These are phyloP conservation scores for Penicillium robsamsonii DNA, from an alignment of 495 filamentous ascomycete genomes.

Conservation along the genomic window DNA sequence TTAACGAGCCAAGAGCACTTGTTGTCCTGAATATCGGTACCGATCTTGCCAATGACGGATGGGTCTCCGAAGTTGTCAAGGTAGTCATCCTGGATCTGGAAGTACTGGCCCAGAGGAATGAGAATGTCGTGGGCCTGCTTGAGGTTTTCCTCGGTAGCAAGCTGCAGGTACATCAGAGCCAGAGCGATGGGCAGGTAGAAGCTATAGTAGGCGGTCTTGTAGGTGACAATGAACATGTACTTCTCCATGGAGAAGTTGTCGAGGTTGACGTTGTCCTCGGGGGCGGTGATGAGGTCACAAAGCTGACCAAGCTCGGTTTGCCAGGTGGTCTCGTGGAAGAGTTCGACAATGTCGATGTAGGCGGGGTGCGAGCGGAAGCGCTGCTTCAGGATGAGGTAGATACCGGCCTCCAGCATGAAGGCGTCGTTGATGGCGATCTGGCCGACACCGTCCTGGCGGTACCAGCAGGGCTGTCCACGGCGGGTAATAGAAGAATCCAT, in stretches of 20 bases:
- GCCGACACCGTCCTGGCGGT: slow-evolving; percentile 78
- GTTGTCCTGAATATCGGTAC: slow-evolving; percentile 98
- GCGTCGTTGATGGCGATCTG: slow-evolving; percentile 97
- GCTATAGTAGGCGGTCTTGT: slow-evolving; percentile 98
- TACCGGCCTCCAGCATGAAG: slow-evolving; percentile 89
- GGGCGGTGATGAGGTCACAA: slow-evolving; percentile 92
- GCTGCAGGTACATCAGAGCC: slow-evolving; percentile 74
- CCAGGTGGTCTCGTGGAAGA: slow-evolving; percentile 91
- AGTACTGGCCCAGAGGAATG: slow-evolving; percentile 98
- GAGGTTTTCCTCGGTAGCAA: slow-evolving; percentile 81
- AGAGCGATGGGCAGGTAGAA: slow-evolving; percentile 98
- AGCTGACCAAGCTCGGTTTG: slow-evolving; percentile 93
- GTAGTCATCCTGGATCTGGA: slow-evolving; percentile 98
- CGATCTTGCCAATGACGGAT: slow-evolving; percentile 95
- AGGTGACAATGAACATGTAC: slow-evolving; percentile 97
- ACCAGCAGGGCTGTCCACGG: slow-evolving; percentile 94
- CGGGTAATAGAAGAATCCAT: slow-evolving; percentile 96
- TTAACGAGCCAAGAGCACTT: slow-evolving; percentile 98
- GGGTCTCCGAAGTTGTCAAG: slow-evolving; percentile 95
- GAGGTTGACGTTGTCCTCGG: slow-evolving; percentile 83
- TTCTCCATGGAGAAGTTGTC: slow-evolving; percentile 92
- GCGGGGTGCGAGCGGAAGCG: slow-evolving; percentile 79
- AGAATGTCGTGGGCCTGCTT: slow-evolving; percentile 84
- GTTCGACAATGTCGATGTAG: slow-evolving; percentile 87
- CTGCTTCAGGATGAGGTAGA: slow-evolving; percentile 90